Evolutionary conservation across 192 early-diverging fungal genomes (phyloP).

Genomic region (Fimicolochytrium jonesii): DNA sequence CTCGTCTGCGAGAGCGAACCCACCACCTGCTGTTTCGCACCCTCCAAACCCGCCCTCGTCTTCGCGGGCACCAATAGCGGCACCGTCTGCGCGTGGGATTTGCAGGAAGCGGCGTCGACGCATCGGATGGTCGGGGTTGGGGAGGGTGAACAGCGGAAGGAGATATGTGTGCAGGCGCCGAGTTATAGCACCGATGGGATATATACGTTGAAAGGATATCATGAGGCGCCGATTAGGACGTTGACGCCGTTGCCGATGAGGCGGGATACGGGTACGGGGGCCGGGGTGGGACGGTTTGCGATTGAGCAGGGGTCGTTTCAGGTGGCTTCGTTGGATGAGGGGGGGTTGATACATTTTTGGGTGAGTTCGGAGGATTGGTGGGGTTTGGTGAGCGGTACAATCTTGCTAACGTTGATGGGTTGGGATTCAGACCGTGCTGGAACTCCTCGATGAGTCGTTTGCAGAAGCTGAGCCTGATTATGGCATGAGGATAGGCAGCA

Average conservation of each 20-base stretch:
- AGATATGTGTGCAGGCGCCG: conserved; percentile 19
- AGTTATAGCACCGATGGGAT: conserved; percentile 37
- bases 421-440: conserved; percentile 15
- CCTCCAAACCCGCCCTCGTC: conserved; percentile 31
- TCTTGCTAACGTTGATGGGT: too few species aligned
- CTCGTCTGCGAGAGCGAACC: conserved; percentile 31
- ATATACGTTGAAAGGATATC: conserved; percentile 17
- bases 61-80: conserved; percentile 47
- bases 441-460: conserved; percentile 14
- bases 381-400: too few species aligned
- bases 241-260: conserved; percentile 17
- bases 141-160: background rate
- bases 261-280: background rate
- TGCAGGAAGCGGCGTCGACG: conserved; percentile 21
- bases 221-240: conserved; percentile 20
- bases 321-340: conserved; percentile 35
- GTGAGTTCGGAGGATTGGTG: too few species aligned
- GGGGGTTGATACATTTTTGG: conserved; percentile 38
- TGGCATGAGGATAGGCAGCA: conserved; percentile 38
- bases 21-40: conserved; percentile 17
- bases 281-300: background rate
- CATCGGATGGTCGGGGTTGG: conserved; percentile 10
- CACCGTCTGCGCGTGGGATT: conserved; percentile 40
- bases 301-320: conserved; percentile 25
- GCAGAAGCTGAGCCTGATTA: conserved; percentile 27